Evolutionary conservation across 164 flowering plant species (phyloP).

Genomic region (Platanus orientalis): DNA sequence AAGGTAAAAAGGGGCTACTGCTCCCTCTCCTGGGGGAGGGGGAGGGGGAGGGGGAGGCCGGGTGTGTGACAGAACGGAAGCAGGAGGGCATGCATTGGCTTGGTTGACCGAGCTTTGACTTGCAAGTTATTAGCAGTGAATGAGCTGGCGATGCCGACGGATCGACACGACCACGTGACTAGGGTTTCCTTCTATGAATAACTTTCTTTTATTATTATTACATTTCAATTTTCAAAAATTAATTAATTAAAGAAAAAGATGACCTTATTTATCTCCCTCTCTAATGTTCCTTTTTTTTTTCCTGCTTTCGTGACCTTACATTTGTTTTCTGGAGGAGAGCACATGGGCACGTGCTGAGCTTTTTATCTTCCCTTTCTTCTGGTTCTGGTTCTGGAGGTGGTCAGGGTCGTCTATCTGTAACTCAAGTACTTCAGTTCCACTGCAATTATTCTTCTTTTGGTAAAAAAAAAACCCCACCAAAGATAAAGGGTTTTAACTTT

Average conservation of each 20-base stretch:
- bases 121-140: slow-evolving; percentile 23
- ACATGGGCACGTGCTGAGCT: slow-evolving; percentile 2
- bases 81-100: slow-evolving; percentile 15
- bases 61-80: no score
- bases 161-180: slow-evolving; percentile 37
- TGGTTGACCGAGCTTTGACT: slow-evolving; percentile 35
- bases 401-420: no score
- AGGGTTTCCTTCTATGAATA: neutral
- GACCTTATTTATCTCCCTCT: no score
- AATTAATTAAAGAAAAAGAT: no score
- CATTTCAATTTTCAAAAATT: no score
- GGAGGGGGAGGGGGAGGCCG: no score
- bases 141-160: slow-evolving; percentile 42
- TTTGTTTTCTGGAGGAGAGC: neutral
- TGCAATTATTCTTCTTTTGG: neutral
- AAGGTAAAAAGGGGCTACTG: no score
- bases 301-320: neutral
- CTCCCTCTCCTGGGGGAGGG: no score
- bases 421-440: neutral
- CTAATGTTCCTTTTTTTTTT: no score
- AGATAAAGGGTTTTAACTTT: no score
- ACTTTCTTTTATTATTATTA: neutral
- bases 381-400: neutral
- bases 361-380: neutral
- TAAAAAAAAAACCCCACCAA: neutral